phyloP scores from a whole-genome alignment of 2,329 filamentous ascomycete species.

The Pseudopithomyces maydicus region DNA sequence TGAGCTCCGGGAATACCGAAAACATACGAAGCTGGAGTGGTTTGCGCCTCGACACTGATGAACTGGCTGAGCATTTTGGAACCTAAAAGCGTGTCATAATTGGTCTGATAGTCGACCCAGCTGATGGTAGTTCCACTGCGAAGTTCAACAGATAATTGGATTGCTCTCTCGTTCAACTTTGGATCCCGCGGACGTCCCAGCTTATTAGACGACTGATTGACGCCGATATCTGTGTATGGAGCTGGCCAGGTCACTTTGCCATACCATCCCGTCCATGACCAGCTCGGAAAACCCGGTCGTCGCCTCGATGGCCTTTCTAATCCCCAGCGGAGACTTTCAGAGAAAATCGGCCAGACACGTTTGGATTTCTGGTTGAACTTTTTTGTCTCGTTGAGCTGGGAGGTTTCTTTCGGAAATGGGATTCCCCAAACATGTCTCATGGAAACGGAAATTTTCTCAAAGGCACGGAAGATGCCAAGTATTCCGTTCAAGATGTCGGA shows the following conservation, averaged over 20 bases:
- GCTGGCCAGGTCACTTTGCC: conserved; percentile 9
- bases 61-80: neutral
- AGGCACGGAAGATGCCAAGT: conserved; percentile 8
- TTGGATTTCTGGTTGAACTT: neutral
- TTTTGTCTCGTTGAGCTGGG: conserved; percentile 1
- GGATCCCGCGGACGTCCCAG: conserved; percentile 7
- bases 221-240: neutral
- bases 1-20: neutral
- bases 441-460: conserved; percentile 8
- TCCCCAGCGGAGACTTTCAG: conserved; percentile 8
- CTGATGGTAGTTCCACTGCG: neutral
- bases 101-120: conserved; percentile 11
- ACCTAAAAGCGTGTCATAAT: conserved; percentile 2
- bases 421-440: conserved; percentile 15
- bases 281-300: conserved; percentile 11
- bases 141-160: conserved; percentile 5
- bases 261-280: conserved; percentile 15
- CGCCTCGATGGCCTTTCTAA: conserved; percentile 4
- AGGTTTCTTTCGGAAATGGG: conserved; percentile 6
- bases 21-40: neutral
- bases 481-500: conserved; percentile 8
- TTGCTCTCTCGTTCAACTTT: conserved; percentile 7
- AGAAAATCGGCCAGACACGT: conserved; percentile 6
- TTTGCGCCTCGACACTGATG: conserved; percentile 3
- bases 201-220: neutral